Evolutionary conservation across 202 grass and related monocot species (phyloP), one percentile per base, ranked within the genome.

Genomic region (Panicum virgatum): DNA sequence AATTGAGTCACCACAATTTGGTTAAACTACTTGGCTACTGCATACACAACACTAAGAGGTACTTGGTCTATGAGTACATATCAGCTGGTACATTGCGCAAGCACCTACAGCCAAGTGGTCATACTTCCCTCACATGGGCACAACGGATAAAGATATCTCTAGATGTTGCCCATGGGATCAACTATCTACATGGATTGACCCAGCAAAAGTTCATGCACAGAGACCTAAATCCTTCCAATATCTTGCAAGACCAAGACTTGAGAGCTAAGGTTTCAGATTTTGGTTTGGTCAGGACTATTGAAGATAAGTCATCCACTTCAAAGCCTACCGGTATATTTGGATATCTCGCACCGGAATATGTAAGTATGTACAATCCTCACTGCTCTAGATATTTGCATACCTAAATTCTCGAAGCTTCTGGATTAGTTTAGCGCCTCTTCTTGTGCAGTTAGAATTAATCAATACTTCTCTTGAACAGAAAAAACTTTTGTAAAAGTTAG

Each of bases 201-300:
- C 12, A 25, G 2, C n/a, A 44, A 6, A 14, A 11, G 25, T 69
- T 69, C 20, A n/a, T 67, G 1, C 63, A 66, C 5, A 67, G 64
- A 20, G 64, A 67, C 6, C 4, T 40, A 1, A 45, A 44, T 5
- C 0, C 65, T 3, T 44, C 39, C 11, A 44, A 45, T 15, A 45
- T 69, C 1, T 45, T 69, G 12, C 2, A 45, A 5, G 65, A 45
- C 12, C n/a, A 23, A 23, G 12, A 67, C 7, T 13, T 69, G 5
- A 45, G 39, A 69, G n/a, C 39, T 4, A 69, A 69, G n/a, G n/a
- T 45, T 69, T 69, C n/a, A 69, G 65, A 69, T 14, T 45, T 69
- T 45, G 65, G 65, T 0, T 69, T 69, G n/a, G n/a, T 44, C 11
- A 69, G 23, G 22, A 19, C 11, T 25, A 7, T 11, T 26, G 4